Conservation (phyloP, 2,329 filamentous ascomycete species). For the Aciculosporium take region DNA sequence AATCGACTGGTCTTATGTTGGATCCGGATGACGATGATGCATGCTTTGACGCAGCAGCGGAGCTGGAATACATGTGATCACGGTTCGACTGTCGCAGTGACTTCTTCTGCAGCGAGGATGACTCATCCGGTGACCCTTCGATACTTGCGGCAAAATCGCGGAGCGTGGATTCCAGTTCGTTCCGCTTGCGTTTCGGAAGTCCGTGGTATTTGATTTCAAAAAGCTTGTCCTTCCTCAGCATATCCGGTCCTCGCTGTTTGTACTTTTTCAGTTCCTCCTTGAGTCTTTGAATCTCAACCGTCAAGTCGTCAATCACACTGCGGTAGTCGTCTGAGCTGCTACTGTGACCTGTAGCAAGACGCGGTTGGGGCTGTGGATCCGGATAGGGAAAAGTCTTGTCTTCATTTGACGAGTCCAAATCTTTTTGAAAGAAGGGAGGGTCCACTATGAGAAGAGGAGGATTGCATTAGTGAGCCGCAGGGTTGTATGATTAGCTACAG, state of each 20-base stretch:
- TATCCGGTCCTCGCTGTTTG: slow-evolving; percentile 50
- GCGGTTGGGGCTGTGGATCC: slow-evolving; percentile 14
- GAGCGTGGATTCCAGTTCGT: slow-evolving; percentile 60
- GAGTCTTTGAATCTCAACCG: slow-evolving; percentile 66
- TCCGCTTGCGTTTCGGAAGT: slow-evolving; percentile 56
- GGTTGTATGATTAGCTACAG: too few species aligned
- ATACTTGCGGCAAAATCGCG: slow-evolving; percentile 55
- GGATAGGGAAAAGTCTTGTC: slow-evolving; percentile 18
- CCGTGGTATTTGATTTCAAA: slow-evolving; percentile 75
- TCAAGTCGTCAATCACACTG: slow-evolving; percentile 77
- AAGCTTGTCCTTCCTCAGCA: slow-evolving; percentile 59
- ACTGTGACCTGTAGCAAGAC: slow-evolving; percentile 26
- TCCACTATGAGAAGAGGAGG: slow-evolving; percentile 23
- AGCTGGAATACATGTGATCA: slow-evolving; percentile 25
- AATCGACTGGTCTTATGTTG: slow-evolving; percentile 40
- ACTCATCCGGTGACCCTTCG: slow-evolving; percentile 31
- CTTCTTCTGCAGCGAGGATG: slow-evolving; percentile 28
- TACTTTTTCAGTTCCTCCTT: slow-evolving; percentile 60
- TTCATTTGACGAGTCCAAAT: slow-evolving; percentile 37
- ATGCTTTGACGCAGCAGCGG: slow-evolving; percentile 34
- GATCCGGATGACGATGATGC: slow-evolving; percentile 38
- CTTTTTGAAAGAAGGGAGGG: slow-evolving; percentile 41
- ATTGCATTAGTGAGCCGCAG: background rate
- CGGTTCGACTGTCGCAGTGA: slow-evolving; percentile 24
- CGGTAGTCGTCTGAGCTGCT: slow-evolving; percentile 63